phyloP scores from a whole-genome alignment of 768 basidiomycete species.

The Trametes sanguinea region DNA sequence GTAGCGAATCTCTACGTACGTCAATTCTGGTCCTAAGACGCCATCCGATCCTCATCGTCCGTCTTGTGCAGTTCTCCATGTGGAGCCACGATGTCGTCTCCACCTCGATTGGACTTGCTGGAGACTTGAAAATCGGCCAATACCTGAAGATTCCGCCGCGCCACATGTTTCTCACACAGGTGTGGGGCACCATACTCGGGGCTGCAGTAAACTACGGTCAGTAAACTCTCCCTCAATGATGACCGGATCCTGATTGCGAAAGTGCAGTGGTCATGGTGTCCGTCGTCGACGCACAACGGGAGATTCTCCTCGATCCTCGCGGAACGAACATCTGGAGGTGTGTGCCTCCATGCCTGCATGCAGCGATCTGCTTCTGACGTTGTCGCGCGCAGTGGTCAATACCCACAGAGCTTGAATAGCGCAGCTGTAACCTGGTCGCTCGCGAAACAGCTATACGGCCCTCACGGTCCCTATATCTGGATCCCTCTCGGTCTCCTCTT shows the following conservation, averaged over 20 bases:
- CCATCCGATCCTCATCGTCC: neutral
- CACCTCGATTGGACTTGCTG: conserved; percentile 53
- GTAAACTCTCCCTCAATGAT: neutral
- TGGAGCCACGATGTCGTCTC: conserved; percentile 65
- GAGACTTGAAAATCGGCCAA: conserved; percentile 58
- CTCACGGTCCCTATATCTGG: conserved; percentile 55
- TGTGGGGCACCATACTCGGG: conserved; percentile 65
- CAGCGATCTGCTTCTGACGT: neutral
- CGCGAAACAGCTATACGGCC: conserved; percentile 57
- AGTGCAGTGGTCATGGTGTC: conserved; percentile 57
- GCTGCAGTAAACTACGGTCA: conserved; percentile 39
- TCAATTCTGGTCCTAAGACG: neutral
- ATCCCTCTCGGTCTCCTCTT: conserved; percentile 56
- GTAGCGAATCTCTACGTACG: conserved; percentile 69
- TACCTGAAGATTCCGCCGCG: conserved; percentile 70
- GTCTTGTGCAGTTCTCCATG: conserved; percentile 53
- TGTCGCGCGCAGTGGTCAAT: conserved; percentile 42
- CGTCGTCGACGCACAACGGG: conserved; percentile 53
- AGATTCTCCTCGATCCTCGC: conserved; percentile 49
- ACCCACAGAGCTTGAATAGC: conserved; percentile 54
- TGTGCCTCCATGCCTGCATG: neutral
- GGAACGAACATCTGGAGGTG: conserved; percentile 62
- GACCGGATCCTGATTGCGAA: conserved; percentile 25
- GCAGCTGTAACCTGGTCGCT: conserved; percentile 66
- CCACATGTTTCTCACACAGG: conserved; percentile 62